These are phyloP conservation scores for Suhomyces sp. DNA, from an alignment of 805 yeast genomes.

Conservation along the genomic window DNA sequence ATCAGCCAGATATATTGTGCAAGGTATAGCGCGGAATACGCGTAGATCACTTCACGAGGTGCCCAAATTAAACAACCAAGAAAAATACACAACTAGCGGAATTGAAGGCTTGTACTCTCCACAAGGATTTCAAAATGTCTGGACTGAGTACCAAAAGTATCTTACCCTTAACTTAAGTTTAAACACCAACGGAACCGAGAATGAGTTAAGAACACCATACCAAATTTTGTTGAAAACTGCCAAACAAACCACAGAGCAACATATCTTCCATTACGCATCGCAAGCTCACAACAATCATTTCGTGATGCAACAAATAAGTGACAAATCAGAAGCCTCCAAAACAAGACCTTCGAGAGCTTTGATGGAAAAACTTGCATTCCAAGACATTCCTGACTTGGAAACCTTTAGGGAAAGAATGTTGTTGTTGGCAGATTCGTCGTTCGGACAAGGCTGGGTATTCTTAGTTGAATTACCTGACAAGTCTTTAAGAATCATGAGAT, in stretches of 20 bases:
- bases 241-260: slow-evolving; percentile 60
- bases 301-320: slow-evolving; percentile 63
- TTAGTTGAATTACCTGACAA: slow-evolving; percentile 66
- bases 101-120: slow-evolving; percentile 63
- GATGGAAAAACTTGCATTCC: slow-evolving; percentile 35
- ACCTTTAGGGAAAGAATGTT: slow-evolving; percentile 50
- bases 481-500: slow-evolving; percentile 48
- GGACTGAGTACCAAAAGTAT: slow-evolving; percentile 77
- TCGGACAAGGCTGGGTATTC: slow-evolving; percentile 75
- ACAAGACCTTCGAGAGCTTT: slow-evolving; percentile 39
- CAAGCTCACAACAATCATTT: slow-evolving; percentile 92
- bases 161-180: slow-evolving; percentile 58
- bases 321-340: slow-evolving; percentile 27
- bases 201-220: slow-evolving; percentile 73
- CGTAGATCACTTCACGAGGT: slow-evolving; percentile 55
- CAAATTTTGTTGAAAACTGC: slow-evolving; percentile 68
- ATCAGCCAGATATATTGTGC: slow-evolving; percentile 1
- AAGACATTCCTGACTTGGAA: slow-evolving; percentile 42
- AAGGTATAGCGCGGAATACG: slow-evolving; percentile 1
- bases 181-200: slow-evolving; percentile 72
- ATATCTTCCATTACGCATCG: slow-evolving; percentile 82
- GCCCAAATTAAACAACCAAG: slow-evolving; percentile 51
- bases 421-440: slow-evolving; percentile 48
- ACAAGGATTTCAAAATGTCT: slow-evolving; percentile 66
- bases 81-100: slow-evolving; percentile 43